These are phyloP conservation scores for Scedosporium dehoogii DNA, from an alignment of 2,329 filamentous ascomycete species.

Conservation along the genomic window DNA sequence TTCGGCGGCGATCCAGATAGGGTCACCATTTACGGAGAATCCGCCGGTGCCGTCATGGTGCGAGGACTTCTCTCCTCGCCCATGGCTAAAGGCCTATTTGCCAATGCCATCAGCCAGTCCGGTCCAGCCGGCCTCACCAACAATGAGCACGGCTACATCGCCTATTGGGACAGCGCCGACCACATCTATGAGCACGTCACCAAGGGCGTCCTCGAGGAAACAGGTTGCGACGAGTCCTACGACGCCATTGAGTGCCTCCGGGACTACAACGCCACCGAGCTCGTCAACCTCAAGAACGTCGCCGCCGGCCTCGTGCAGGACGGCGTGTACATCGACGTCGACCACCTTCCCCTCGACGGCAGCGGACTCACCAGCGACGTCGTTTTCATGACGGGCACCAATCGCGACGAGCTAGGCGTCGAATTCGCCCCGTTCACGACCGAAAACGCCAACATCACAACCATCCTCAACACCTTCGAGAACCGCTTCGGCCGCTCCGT, in stretches of 20 bases:
- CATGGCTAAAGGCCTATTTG: conserved; percentile 19
- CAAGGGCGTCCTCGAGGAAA: conserved; percentile 13
- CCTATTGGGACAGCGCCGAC: conserved; percentile 14
- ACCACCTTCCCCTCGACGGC: conserved; percentile 18
- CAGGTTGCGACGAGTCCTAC: conserved; percentile 15
- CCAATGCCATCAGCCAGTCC: conserved; percentile 20
- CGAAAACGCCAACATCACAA: conserved; percentile 13
- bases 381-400: conserved; percentile 24
- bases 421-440: conserved; percentile 17
- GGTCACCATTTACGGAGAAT: conserved; percentile 46
- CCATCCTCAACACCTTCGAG: conserved; percentile 13
- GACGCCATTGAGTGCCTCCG: conserved; percentile 16
- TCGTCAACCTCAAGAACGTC: conserved; percentile 19
- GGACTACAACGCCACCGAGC: conserved; percentile 17
- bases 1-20: conserved; percentile 37
- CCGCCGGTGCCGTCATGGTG: conserved; percentile 26
- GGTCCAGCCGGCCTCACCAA: conserved; percentile 16
- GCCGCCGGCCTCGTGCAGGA: conserved; percentile 19
- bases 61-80: conserved; percentile 15
- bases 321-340: conserved; percentile 17
- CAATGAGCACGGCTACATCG: conserved; percentile 9
- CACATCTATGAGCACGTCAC: conserved; percentile 14
- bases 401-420: conserved; percentile 25
- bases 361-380: conserved; percentile 15
- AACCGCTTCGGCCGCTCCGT: conserved; percentile 12